Evolutionary conservation across 768 basidiomycete genomes (phyloP).

Genomic region (Crucibulum laeve): DNA sequence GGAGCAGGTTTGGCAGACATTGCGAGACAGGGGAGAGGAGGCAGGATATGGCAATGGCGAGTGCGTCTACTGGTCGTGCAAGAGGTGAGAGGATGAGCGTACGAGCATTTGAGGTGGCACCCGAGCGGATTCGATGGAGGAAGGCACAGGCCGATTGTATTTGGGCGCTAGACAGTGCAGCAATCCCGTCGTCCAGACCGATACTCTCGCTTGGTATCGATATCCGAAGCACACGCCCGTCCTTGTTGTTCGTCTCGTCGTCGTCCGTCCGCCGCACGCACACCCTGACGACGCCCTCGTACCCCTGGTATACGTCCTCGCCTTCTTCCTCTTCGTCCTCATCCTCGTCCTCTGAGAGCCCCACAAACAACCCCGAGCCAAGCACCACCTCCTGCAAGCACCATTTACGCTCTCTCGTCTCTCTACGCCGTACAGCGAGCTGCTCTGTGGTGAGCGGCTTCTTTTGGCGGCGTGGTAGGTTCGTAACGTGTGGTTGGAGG

Average conservation of each 20-base stretch:
- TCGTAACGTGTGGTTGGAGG: background rate
- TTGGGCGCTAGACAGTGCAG: background rate
- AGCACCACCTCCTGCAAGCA: constrained; percentile 5
- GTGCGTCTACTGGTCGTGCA: constrained; percentile 4
- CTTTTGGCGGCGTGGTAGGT: background rate
- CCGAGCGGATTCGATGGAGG: background rate
- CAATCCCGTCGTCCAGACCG: background rate
- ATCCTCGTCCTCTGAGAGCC: background rate
- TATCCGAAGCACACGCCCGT: background rate
- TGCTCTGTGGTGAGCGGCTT: background rate
- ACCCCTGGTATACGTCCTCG: background rate
- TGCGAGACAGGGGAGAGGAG: background rate
- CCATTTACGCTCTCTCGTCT: background rate
- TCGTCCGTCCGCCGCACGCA: background rate
- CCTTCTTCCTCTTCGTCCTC: background rate
- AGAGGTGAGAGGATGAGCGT: constrained; percentile 2
- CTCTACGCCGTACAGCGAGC: background rate
- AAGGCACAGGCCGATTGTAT: background rate
- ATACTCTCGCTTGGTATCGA: background rate
- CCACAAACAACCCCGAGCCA: constrained; percentile 4
- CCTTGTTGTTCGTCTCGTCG: background rate
- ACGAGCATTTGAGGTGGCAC: too few species aligned
- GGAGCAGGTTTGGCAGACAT: background rate
- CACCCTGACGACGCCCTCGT: background rate
- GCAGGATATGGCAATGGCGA: constrained; percentile 1